Conservation (phyloP, 1,284 basidiomycete genomes). For the Cronartium quercuum region DNA sequence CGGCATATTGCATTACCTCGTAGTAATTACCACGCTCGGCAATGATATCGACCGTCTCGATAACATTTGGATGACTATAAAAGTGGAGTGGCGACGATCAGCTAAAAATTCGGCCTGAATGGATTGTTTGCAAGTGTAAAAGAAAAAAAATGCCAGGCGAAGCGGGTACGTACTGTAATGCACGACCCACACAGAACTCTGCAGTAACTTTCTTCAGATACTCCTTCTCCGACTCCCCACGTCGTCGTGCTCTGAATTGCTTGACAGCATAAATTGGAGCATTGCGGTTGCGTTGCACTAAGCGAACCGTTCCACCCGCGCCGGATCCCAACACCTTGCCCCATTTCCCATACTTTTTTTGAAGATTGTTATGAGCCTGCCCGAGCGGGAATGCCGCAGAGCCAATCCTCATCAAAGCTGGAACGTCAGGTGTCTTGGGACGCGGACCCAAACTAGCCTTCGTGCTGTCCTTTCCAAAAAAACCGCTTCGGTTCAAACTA, state of each 20-base stretch:
- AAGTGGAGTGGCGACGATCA: not conserved
- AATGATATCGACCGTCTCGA: slow-evolving; percentile 97
- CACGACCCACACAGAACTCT: slow-evolving; percentile 67
- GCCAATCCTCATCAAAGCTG: not conserved
- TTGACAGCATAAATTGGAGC: slow-evolving; percentile 85
- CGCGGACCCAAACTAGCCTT: not conserved
- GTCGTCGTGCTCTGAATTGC: slow-evolving; percentile 83
- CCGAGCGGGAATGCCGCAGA: slow-evolving; percentile 48
- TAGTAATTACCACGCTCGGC: slow-evolving; percentile 97
- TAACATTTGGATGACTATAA: slow-evolving; percentile 90
- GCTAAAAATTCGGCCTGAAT: slow-evolving; percentile 58
- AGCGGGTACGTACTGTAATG: slow-evolving; percentile 4
- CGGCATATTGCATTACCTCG: slow-evolving; percentile 99
- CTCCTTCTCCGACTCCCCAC: slow-evolving; percentile 85
- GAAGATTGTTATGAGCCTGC: slow-evolving; percentile 69
- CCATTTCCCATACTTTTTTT: slow-evolving; percentile 99
- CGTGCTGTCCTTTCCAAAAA: not conserved
- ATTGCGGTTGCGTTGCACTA: slow-evolving; percentile 71
- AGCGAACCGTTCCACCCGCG: slow-evolving; percentile 91
- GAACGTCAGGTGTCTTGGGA: not conserved
- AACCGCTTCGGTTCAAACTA: slow-evolving; percentile 2
- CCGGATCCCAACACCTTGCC: slow-evolving; percentile 90
- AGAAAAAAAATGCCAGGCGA: not conserved
- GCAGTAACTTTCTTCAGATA: slow-evolving; percentile 99
- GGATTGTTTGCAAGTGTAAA: no score